phyloP scores from a whole-genome alignment of 257 asterid genomes.

The Lycium barbarum region DNA sequence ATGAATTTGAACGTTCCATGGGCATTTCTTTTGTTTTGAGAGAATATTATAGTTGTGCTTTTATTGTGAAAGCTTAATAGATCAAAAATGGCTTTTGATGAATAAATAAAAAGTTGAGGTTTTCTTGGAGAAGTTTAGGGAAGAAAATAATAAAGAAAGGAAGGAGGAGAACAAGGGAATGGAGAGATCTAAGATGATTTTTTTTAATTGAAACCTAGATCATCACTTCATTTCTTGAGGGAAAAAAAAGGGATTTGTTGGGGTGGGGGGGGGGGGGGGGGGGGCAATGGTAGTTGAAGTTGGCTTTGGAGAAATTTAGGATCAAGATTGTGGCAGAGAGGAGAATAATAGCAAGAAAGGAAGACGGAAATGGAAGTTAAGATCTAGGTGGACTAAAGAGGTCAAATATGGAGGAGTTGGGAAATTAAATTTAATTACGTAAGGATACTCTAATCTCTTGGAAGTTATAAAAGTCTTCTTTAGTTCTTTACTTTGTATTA shows the following conservation, averaged over 20 bases:
- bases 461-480: background rate
- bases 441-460: background rate
- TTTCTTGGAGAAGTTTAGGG: constrained; percentile 20
- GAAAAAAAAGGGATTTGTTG: background rate
- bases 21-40: constrained; percentile 33
- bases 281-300: constrained; percentile 7
- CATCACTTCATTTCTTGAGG: background rate
- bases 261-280: background rate
- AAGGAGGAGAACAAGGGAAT: background rate
- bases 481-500: background rate
- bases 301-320: constrained; percentile 16
- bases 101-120: background rate
- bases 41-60: background rate
- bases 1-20: constrained; percentile 53
- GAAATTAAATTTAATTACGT: constrained; percentile 20
- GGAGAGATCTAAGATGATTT: background rate
- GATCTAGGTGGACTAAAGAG: background rate
- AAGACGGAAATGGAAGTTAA: background rate
- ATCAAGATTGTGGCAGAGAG: background rate
- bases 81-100: background rate
- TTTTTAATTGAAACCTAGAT: background rate
- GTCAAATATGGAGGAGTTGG: constrained; percentile 25
- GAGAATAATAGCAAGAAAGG: background rate
- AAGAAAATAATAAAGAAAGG: background rate
- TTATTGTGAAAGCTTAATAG: background rate